Evolutionary conservation across 1,139 yeast species (phyloP).

Genomic region (Suhomyces yuchorum): DNA sequence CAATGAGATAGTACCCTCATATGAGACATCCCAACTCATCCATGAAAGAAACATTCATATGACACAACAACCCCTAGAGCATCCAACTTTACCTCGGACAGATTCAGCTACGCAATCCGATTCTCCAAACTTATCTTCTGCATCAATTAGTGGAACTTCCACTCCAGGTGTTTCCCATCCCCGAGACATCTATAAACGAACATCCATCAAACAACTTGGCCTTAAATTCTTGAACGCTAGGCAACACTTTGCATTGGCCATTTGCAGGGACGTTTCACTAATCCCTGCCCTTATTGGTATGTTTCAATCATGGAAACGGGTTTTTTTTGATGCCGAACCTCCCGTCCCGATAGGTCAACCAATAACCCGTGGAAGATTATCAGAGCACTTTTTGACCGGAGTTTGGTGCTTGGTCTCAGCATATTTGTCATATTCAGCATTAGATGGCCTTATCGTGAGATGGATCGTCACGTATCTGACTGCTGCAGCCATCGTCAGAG

Average conservation of each 20-base stretch:
- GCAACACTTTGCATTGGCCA: slow-evolving; percentile 73
- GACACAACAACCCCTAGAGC: not conserved
- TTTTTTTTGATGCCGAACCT: slow-evolving; percentile 30
- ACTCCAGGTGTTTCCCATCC: slow-evolving; percentile 1
- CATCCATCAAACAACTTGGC: slow-evolving; percentile 57
- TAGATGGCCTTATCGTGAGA: slow-evolving; percentile 88
- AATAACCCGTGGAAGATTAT: slow-evolving; percentile 59
- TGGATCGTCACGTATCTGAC: slow-evolving; percentile 93
- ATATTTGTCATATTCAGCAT: slow-evolving; percentile 77
- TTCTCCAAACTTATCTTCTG: slow-evolving; percentile 3
- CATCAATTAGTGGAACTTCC: not conserved
- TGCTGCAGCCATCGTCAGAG: slow-evolving; percentile 83
- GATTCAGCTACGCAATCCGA: slow-evolving; percentile 11
- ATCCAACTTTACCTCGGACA: slow-evolving; percentile 8
- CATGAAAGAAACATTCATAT: slow-evolving; percentile 21
- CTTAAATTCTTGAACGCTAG: slow-evolving; percentile 69
- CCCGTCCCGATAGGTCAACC: slow-evolving; percentile 26
- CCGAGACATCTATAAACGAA: slow-evolving; percentile 17
- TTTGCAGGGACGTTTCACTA: slow-evolving; percentile 72
- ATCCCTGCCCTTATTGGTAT: slow-evolving; percentile 64
- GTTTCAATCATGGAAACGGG: slow-evolving; percentile 55
- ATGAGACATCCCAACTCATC: slow-evolving; percentile 46
- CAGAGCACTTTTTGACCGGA: slow-evolving; percentile 72
- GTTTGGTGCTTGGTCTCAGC: slow-evolving; percentile 87
- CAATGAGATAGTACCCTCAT: slow-evolving; percentile 46